Evolutionary conservation across 768 basidiomycete genomes (phyloP), one percentile per base, ranked within the genome.

Genomic region (Myochromella boudieri): DNA sequence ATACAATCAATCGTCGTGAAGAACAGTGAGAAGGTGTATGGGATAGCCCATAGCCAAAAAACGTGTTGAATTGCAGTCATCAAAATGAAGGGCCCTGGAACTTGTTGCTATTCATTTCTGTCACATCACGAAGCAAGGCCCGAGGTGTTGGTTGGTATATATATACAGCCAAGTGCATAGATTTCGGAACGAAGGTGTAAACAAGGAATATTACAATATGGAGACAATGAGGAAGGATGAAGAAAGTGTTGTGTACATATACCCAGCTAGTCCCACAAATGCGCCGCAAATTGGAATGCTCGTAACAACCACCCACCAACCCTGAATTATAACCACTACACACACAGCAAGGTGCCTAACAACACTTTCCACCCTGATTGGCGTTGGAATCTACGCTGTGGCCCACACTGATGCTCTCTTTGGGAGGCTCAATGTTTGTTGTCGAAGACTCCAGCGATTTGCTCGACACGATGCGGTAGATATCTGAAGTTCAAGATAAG

Each of bases 401-500:
- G 29, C 81, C 82, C 50, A 98, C 88, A 26, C 80, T 85, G 70
- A 98, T 87, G 46, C 85, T 91, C 65, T 91, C 85, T 46, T 89
- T 91, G 15, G 61, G 91, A 68, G 65, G 89, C 76, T 80, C 84
- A 78, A 82, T 87, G 80, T 67, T 85, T 74, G 71, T 90, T 70
- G 62, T 84, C 67, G 65, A 85, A 55, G 87, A 84, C 63, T 98
- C 95, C 48, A 99, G 84, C 37, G 91, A 82, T 71, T 95, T 97
- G 80, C 84, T 89, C 42, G 95, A 97, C 28, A 94, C 93, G 65
- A 97, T 93, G 62, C 87, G 90, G 78, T 97, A 97, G 67, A 99
- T 97, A 56, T 98, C 97, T 97, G 59, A 3, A 44, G 37, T 25
- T 49, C 18, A 42, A 33, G 51, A 42, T 56, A 55, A 37, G 34